These are phyloP conservation scores for Aspergillus ellipticus DNA, from an alignment of 495 filamentous ascomycete genomes.

Conservation along the genomic window DNA sequence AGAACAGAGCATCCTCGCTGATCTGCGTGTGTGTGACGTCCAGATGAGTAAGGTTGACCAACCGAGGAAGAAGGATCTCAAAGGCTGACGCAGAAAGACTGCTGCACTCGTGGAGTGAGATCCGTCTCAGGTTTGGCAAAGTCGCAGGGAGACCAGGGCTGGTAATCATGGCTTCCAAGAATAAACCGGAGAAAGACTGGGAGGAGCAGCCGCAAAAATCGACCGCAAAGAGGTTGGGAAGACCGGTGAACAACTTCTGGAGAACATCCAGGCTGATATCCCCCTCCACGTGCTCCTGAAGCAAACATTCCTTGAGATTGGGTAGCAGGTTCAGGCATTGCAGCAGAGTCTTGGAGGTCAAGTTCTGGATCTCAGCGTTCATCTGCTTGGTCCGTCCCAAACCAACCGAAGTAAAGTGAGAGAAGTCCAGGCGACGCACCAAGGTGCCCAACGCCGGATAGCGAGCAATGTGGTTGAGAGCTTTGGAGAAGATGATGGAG, in stretches of 20 bases:
- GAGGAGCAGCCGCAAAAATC: slow-evolving; percentile 81
- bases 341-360: slow-evolving; percentile 73
- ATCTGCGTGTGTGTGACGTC: slow-evolving; percentile 79
- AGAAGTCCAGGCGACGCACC: slow-evolving; percentile 80
- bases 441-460: slow-evolving; percentile 73
- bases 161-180: slow-evolving; percentile 44
- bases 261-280: slow-evolving; percentile 69
- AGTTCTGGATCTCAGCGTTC: slow-evolving; percentile 74
- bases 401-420: slow-evolving; percentile 81
- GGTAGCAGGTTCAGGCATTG: slow-evolving; percentile 73
- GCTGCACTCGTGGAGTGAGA: slow-evolving; percentile 80
- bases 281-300: slow-evolving; percentile 80
- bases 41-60: slow-evolving; percentile 70
- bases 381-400: slow-evolving; percentile 76
- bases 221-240: slow-evolving; percentile 65
- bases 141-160: slow-evolving; percentile 40
- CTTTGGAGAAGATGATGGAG: slow-evolving; percentile 83
- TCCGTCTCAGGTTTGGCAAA: slow-evolving; percentile 58
- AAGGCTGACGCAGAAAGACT: slow-evolving; percentile 66
- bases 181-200: slow-evolving; percentile 62
- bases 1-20: slow-evolving; percentile 65
- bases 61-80: slow-evolving; percentile 64
- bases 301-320: slow-evolving; percentile 74
- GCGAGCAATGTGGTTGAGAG: slow-evolving; percentile 63
- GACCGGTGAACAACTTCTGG: slow-evolving; percentile 62